These are phyloP conservation scores for Gillenia trifoliata DNA, from an alignment of 306 rosid genomes.

Conservation along the genomic window DNA sequence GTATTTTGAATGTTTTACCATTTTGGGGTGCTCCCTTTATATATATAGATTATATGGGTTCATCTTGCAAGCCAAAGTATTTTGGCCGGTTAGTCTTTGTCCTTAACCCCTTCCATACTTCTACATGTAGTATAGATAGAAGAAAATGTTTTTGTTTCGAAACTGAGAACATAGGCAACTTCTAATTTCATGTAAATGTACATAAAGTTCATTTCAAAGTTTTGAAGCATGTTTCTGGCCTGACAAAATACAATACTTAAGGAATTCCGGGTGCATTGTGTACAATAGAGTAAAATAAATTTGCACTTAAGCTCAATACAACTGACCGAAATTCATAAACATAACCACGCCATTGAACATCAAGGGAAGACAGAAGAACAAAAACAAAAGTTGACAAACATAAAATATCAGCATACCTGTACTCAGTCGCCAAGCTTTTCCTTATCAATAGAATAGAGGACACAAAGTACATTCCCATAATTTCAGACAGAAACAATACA, in stretches of 20 bases:
- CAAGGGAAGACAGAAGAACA: background rate
- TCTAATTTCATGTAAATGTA: background rate
- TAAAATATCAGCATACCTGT: slow-evolving; percentile 54
- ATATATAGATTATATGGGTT: background rate
- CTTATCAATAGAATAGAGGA: slow-evolving; percentile 96
- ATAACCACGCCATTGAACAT: background rate
- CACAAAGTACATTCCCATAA: slow-evolving; percentile 96
- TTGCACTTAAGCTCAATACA: background rate
- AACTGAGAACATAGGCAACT: background rate
- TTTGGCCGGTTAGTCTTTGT: background rate
- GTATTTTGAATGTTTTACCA: too few species aligned
- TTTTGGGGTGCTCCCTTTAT: too few species aligned
- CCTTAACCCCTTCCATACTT: background rate
- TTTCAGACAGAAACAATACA: slow-evolving; percentile 88
- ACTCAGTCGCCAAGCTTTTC: slow-evolving; percentile 94
- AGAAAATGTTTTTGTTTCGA: background rate
- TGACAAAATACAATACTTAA: background rate
- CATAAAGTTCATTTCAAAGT: background rate
- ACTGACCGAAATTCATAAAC: background rate
- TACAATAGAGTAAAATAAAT: background rate
- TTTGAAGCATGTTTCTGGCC: background rate
- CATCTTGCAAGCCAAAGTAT: background rate
- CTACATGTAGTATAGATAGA: background rate
- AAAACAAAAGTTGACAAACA: background rate
- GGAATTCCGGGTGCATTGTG: background rate